phyloP scores from a whole-genome alignment of 768 basidiomycete species.

The Dacryopinax primogenitus region DNA sequence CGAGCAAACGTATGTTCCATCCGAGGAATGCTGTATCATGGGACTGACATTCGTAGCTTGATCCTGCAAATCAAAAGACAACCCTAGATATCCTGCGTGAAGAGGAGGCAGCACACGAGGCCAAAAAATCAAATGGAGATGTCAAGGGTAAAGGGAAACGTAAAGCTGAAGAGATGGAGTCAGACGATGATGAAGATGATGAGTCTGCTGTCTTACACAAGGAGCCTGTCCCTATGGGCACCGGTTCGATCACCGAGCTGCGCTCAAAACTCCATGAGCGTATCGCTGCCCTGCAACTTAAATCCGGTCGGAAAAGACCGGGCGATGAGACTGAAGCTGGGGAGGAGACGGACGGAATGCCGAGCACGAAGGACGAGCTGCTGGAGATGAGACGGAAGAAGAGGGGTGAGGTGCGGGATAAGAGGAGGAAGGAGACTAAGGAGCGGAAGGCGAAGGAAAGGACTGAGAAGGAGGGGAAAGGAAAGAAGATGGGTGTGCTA shows the following conservation, averaged over 20 bases:
- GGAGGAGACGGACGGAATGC: constrained; percentile 8
- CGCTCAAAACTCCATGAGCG: constrained; percentile 63
- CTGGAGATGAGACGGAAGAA: constrained; percentile 66
- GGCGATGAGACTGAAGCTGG: constrained; percentile 34
- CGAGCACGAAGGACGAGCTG: constrained; percentile 57
- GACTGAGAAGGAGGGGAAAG: constrained; percentile 31
- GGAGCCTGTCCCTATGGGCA: constrained; percentile 45
- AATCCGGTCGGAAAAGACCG: constrained; percentile 25
- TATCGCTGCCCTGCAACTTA: constrained; percentile 52
- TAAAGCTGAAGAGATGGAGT: not conserved
- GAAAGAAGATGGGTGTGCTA: constrained; percentile 25
- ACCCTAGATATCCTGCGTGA: constrained; percentile 56
- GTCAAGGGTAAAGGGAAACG: constrained; percentile 25
- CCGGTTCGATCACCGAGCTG: constrained; percentile 49
- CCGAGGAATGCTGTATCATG: not conserved
- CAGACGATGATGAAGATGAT: constrained; percentile 19
- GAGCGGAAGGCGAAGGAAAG: constrained; percentile 58
- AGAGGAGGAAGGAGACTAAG: constrained; percentile 69
- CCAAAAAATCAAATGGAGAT: constrained; percentile 19
- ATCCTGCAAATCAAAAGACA: constrained; percentile 79
- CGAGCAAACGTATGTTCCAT: constrained; percentile 55
- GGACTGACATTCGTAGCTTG: constrained; percentile 44
- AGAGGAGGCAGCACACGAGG: constrained; percentile 30
- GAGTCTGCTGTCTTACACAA: constrained; percentile 27
- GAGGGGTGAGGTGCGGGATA: constrained; percentile 71